Percentiles rank a stretch among this genome's conserved stretches.
Conservation (phyloP, 164 flowering plant genomes). For the Berberis vulgaris region DNA sequence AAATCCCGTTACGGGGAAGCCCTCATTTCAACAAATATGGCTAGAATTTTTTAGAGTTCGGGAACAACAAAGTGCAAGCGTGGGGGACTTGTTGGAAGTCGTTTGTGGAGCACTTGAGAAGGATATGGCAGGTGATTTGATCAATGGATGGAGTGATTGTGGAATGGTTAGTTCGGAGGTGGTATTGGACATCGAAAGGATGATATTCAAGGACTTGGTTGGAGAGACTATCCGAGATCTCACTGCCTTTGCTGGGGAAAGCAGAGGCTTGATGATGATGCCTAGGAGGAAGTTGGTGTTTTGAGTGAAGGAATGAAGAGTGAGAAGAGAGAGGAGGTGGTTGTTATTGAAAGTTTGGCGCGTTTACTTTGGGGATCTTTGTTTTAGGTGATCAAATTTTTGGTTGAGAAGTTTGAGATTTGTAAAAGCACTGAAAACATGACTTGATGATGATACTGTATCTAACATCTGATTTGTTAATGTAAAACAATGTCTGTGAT, state of each 20-base stretch:
- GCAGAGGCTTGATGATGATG: slow-evolving; percentile 1
- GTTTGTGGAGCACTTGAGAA: slow-evolving; percentile 40
- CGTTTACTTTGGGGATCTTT: no score
- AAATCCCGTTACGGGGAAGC: slow-evolving; percentile 5
- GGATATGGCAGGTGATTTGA: slow-evolving; percentile 49
- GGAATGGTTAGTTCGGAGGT: slow-evolving; percentile 48
- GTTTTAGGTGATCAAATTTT: no score
- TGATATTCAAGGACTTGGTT: slow-evolving; percentile 76
- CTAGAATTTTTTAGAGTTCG: slow-evolving; percentile 42
- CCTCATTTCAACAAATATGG: slow-evolving; percentile 41
- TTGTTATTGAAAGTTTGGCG: no score
- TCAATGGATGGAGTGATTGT: slow-evolving; percentile 53
- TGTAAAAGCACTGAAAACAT: no score
- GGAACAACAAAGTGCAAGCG: slow-evolving; percentile 16
- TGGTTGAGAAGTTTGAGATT: no score
- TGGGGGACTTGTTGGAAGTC: slow-evolving; percentile 44
- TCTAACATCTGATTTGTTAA: no score
- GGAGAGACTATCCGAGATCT: slow-evolving; percentile 66
- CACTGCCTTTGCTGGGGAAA: slow-evolving; percentile 28
- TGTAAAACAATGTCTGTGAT: no score
- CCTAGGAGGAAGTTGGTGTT: slow-evolving; percentile 49
- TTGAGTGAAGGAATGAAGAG: slow-evolving; percentile 15
- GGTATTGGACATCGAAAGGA: slow-evolving; percentile 75
- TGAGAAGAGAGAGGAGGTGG: neutral
- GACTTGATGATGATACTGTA: no score